These are phyloP conservation scores for Obba rivulosa DNA, from an alignment of 768 basidiomycete species.

Conservation along the genomic window DNA sequence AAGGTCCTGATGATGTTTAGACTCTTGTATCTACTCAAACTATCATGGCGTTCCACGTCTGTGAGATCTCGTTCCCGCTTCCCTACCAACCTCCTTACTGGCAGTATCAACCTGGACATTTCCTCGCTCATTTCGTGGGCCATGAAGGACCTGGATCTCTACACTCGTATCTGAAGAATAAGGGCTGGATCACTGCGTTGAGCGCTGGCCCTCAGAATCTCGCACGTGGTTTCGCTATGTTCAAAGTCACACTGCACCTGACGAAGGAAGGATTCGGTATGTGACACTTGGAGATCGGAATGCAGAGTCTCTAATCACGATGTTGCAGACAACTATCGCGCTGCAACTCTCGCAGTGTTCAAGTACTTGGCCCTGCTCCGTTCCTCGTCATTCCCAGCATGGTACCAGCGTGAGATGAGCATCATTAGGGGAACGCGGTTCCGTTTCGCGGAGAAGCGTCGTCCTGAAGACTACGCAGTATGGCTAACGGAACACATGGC, in stretches of 20 bases:
- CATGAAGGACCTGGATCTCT: constrained; percentile 94
- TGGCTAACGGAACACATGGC: constrained; percentile 70
- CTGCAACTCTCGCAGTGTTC: constrained; percentile 63
- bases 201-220: constrained; percentile 64
- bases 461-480: constrained; percentile 75
- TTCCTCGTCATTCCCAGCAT: constrained; percentile 52
- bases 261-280: constrained; percentile 84
- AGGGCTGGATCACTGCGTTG: constrained; percentile 80
- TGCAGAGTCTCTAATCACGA: constrained; percentile 7
- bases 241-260: constrained; percentile 76
- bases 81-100: constrained; percentile 66
- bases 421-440: constrained; percentile 71
- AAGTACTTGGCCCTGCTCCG: constrained; percentile 75
- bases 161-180: constrained; percentile 82
- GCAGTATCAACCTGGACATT: constrained; percentile 73
- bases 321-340: constrained; percentile 63
- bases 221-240: constrained; percentile 82
- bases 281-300: constrained; percentile 21
- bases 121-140: constrained; percentile 78
- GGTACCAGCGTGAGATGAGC: constrained; percentile 72
- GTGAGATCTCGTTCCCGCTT: constrained; percentile 81
- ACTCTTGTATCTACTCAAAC: constrained; percentile 85
- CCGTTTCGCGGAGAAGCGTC: constrained; percentile 80
- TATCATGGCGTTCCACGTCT: constrained; percentile 77
- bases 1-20: constrained; percentile 27